Evolutionary conservation across 768 basidiomycete species (phyloP).

Genomic region (Dendrothele bispora): DNA sequence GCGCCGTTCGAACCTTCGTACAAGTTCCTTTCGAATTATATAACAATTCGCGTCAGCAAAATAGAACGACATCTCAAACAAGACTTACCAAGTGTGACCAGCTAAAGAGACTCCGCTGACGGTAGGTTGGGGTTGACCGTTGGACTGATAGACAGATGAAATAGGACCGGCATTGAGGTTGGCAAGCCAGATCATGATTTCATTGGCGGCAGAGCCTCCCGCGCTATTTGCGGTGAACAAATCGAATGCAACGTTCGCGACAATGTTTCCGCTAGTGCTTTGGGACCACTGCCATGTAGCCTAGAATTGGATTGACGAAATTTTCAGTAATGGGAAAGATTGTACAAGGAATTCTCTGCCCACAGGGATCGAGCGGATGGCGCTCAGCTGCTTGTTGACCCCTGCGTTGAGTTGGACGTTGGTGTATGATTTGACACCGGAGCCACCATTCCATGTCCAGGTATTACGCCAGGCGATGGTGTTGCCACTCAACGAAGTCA

Average conservation of each 20-base stretch:
- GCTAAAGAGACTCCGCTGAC: slow-evolving; percentile 44
- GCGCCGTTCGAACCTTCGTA: slow-evolving; percentile 4
- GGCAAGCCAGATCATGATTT: slow-evolving; percentile 69
- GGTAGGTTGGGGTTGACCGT: slow-evolving; percentile 47
- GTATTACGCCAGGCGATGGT: slow-evolving; percentile 37
- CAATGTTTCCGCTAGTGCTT: slow-evolving; percentile 35
- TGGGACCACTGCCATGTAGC: slow-evolving; percentile 60
- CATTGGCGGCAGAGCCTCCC: slow-evolving; percentile 47
- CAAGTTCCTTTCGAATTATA: slow-evolving; percentile 4
- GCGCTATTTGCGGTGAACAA: slow-evolving; percentile 56
- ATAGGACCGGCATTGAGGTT: slow-evolving; percentile 61
- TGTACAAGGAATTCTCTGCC: slow-evolving; percentile 14
- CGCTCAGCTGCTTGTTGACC: slow-evolving; percentile 52
- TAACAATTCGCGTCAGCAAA: neutral
- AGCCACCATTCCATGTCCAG: slow-evolving; percentile 48
- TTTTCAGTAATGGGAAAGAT: neutral
- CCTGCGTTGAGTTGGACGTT: slow-evolving; percentile 53
- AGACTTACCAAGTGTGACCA: slow-evolving; percentile 48
- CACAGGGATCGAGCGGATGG: slow-evolving; percentile 57
- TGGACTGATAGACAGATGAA: slow-evolving; percentile 42
- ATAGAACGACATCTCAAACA: neutral
- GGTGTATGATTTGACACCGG: slow-evolving; percentile 59
- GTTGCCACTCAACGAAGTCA: slow-evolving; percentile 29
- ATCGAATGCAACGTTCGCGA: slow-evolving; percentile 62
- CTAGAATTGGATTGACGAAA: slow-evolving; percentile 26